phyloP scores from a whole-genome alignment of 192 early-diverging fungal genomes.

The Podila epigama region DNA sequence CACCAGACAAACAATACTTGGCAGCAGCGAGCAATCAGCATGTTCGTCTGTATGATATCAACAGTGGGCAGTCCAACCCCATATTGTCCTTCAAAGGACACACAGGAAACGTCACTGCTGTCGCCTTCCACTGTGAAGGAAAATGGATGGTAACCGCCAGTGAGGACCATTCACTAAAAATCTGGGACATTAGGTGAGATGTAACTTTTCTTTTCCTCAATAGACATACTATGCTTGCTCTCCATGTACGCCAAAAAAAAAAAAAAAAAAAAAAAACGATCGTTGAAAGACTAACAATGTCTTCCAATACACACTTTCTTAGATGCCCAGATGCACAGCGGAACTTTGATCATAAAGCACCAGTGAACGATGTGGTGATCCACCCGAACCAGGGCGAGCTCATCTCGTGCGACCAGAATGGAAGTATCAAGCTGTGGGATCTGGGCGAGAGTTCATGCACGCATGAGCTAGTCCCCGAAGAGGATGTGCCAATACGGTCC shows the following conservation, averaged over 20 bases:
- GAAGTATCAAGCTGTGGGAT: slow-evolving; percentile 76
- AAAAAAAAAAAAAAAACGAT: too few relatives aligned
- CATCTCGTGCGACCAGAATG: slow-evolving; percentile 84
- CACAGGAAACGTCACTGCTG: slow-evolving; percentile 65
- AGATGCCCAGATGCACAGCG: slow-evolving; percentile 61
- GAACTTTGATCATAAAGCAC: slow-evolving; percentile 66
- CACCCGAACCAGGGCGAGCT: slow-evolving; percentile 85
- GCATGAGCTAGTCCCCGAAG: slow-evolving; percentile 73
- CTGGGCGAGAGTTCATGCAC: slow-evolving; percentile 68
- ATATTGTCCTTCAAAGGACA: slow-evolving; percentile 69
- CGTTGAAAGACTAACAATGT: too few relatives aligned
- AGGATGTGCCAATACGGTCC: slow-evolving; percentile 81
- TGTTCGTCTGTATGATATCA: slow-evolving; percentile 85
- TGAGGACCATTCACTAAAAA: slow-evolving; percentile 77
- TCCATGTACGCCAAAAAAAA: too few relatives aligned
- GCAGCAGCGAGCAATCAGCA: slow-evolving; percentile 89
- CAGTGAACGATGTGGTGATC: slow-evolving; percentile 70
- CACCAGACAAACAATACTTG: slow-evolving; percentile 86
- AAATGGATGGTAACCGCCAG: slow-evolving; percentile 82
- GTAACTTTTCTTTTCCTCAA: not conserved
- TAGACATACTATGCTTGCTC: too few relatives aligned
- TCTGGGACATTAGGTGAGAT: slow-evolving; percentile 80
- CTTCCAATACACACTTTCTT: too few relatives aligned
- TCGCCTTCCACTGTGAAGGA: slow-evolving; percentile 72
- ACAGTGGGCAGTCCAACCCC: slow-evolving; percentile 78